Conservation (phyloP, 129 eudicot species). For the Flaveria linearis region DNA sequence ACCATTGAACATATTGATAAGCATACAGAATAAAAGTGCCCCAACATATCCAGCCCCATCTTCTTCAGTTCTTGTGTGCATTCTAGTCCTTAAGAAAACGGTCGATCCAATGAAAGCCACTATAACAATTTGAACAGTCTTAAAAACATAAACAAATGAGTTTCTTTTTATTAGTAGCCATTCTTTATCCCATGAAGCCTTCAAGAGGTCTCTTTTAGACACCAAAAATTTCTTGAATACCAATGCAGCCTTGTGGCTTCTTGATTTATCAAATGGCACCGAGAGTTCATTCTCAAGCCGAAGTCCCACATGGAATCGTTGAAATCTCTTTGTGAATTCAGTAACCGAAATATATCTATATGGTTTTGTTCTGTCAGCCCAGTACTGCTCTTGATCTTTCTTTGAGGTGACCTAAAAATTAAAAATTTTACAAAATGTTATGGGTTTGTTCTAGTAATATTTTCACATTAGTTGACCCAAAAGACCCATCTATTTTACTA, state of each 20-base stretch:
- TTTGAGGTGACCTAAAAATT: constrained; percentile 72
- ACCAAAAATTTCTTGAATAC: constrained; percentile 64
- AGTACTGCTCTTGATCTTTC: constrained; percentile 95
- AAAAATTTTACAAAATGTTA: not conserved
- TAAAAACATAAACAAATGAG: constrained; percentile 72
- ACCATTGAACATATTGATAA: constrained; percentile 80
- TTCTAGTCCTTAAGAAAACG: constrained; percentile 61
- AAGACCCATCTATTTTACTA: not conserved
- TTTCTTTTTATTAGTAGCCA: constrained; percentile 80
- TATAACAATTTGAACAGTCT: constrained; percentile 75
- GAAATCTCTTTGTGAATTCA: constrained; percentile 62
- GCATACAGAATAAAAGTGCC: constrained; percentile 64
- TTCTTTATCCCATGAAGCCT: constrained; percentile 85
- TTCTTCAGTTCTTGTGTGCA: constrained; percentile 56
- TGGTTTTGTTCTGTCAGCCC: constrained; percentile 62
- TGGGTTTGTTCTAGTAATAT: not conserved
- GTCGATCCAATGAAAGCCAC: constrained; percentile 81
- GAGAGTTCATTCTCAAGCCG: constrained; percentile 81
- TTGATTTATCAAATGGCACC: constrained; percentile 59
- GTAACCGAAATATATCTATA: constrained; percentile 70
- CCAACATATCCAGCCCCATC: constrained; percentile 80
- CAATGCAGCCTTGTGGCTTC: constrained; percentile 77
- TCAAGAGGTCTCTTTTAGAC: constrained; percentile 64
- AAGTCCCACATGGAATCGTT: constrained; percentile 75
- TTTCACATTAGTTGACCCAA: not conserved